Evolutionary conservation across 129 eudicot genomes (phyloP), one percentile per base, ranked within the genome.

Genomic region (Kitagawia praeruptora): DNA sequence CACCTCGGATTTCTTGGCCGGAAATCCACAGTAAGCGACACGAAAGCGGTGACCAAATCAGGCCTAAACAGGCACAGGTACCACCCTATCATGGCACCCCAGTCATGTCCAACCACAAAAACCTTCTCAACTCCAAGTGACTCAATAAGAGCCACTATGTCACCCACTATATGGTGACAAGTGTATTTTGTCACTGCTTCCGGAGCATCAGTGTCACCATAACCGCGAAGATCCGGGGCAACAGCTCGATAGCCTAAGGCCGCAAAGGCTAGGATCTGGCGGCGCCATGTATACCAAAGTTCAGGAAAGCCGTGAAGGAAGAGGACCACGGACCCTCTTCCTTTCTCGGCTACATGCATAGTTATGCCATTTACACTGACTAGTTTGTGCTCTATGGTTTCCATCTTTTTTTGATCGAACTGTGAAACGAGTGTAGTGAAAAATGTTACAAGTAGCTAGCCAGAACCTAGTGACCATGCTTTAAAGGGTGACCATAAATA

Each of bases 221-320:
- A 93, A 27, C 98, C 98, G 3, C 98, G 96, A 44, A 93, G 90
- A 87, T 93, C 98, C 0, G 98, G 98, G 8, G 98, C 98, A 6
- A 91, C 87, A 1, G 92, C 91, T 28, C 87, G 91, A 87, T 93
- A 93, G 6, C 98, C 97, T 4, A 34, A 34, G 81, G 90, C 85
- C 1, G 95, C 84, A 13, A 91, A 75, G 61, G 97, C 88, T 12
- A 47, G 76, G 70, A 93, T 86, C 85, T 93, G 98, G 90, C 88
- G 93, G 78, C 92, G 91, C 98, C 98, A 93, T 0, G 93, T 81
- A 89, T 90, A 93, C 98, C 98, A 93, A 14, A 90, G 79, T 82
- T 93, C 98, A 0, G 98, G 98, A 80, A 93, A 93, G 74, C 98
- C 98, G 75, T 93, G 98, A 56, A 93, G 92, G 81, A 93, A 88